These are phyloP conservation scores for Daldinia concentrica DNA, from an alignment of 495 filamentous ascomycete genomes.

Conservation along the genomic window DNA sequence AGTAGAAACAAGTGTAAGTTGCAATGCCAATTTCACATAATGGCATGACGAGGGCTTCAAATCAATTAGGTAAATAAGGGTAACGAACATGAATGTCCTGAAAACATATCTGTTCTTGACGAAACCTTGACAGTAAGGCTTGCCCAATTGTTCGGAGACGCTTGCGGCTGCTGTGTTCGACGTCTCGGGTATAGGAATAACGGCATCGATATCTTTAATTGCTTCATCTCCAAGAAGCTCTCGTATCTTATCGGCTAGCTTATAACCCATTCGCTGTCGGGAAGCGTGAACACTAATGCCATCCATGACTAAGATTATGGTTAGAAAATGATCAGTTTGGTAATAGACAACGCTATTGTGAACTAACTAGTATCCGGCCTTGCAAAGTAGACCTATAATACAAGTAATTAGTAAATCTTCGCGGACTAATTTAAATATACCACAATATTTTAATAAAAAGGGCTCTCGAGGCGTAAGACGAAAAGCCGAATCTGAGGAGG, in stretches of 20 bases:
- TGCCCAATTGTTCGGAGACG: constrained; percentile 78
- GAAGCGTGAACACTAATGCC: constrained; percentile 88
- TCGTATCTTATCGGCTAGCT: constrained; percentile 81
- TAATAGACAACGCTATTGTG: background rate
- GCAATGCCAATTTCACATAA: background rate
- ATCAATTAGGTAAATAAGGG: background rate
- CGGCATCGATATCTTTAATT: constrained; percentile 87
- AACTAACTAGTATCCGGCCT: constrained; percentile 74
- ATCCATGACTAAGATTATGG: constrained; percentile 54
- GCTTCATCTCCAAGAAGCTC: constrained; percentile 75
- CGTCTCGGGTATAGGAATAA: constrained; percentile 90
- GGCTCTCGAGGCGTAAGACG: background rate
- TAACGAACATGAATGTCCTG: constrained; percentile 79
- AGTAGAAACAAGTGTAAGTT: background rate
- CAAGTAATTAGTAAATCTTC: background rate
- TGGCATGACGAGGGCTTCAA: background rate
- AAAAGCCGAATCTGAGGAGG: background rate
- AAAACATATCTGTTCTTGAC: constrained; percentile 98
- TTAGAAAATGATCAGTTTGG: background rate
- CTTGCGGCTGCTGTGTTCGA: constrained; percentile 84
- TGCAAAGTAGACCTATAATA: constrained; percentile 68
- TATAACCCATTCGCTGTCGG: constrained; percentile 90
- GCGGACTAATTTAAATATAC: background rate
- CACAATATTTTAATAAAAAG: background rate
- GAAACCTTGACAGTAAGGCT: constrained; percentile 80